A percentile compares a stretch with the other conserved stretches of the same genome.
Evolutionary conservation across 306 rosid species (phyloP).

Genomic region (Mimosa bimucronata): DNA sequence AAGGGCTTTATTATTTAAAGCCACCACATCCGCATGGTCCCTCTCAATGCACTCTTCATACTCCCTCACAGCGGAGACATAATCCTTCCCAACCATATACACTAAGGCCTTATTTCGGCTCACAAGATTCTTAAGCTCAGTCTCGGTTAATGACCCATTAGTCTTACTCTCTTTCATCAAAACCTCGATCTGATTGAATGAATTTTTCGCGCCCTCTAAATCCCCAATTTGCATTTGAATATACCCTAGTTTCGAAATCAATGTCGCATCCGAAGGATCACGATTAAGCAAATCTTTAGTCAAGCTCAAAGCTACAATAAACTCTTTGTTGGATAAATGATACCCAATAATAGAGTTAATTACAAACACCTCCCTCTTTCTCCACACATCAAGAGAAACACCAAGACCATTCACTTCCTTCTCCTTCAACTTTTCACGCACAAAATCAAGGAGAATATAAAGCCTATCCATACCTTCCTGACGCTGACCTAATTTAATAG

Average conservation of each 20-base stretch:
- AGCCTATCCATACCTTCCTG: constrained; percentile 82
- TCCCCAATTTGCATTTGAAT: constrained; percentile 89
- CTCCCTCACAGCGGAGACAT: constrained; percentile 91
- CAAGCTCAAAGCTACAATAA: constrained; percentile 64
- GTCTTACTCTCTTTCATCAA: constrained; percentile 52
- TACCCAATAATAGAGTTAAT: constrained; percentile 71
- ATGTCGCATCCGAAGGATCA: constrained; percentile 54
- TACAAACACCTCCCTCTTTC: constrained; percentile 69
- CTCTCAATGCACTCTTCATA: constrained; percentile 89
- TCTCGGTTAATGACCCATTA: constrained; percentile 54
- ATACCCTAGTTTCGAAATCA: constrained; percentile 80
- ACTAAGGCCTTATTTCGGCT: constrained; percentile 79
- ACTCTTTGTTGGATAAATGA: constrained; percentile 72
- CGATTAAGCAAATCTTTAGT: constrained; percentile 52
- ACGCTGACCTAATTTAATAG: constrained; percentile 73
- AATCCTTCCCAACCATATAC: constrained; percentile 87
- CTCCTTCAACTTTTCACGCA: constrained; percentile 47
- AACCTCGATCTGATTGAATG: constrained; percentile 63
- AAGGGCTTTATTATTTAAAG: constrained; percentile 81
- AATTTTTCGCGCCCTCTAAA: constrained; percentile 73
- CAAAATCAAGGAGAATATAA: constrained; percentile 67
- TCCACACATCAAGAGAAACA: constrained; percentile 56
- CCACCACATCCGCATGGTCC: constrained; percentile 65
- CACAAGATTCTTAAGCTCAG: constrained; percentile 67
- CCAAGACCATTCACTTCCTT: constrained; percentile 33